phyloP scores from a whole-genome alignment of 441 rosid genomes.

The Omphalea diandra region DNA sequence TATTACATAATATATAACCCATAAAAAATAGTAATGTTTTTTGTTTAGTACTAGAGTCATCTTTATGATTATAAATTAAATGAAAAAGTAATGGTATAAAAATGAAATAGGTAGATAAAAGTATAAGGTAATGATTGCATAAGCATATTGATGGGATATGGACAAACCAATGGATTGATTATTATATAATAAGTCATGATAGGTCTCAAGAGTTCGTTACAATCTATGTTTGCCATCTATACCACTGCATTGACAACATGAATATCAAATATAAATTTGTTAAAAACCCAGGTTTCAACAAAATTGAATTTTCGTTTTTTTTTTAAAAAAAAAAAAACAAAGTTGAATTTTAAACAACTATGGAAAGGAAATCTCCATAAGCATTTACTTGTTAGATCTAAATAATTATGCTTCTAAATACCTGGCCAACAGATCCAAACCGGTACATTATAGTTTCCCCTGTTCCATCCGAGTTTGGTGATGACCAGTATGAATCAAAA shows the following conservation, averaged over 20 bases:
- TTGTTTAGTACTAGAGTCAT: too few relatives aligned
- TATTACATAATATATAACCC: too few relatives aligned
- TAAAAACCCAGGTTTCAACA: not conserved
- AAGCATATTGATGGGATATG: too few relatives aligned
- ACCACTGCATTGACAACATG: not conserved
- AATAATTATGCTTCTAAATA: slow-evolving; percentile 24
- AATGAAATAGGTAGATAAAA: too few relatives aligned
- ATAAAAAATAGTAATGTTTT: too few relatives aligned
- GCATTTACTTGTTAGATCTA: not conserved
- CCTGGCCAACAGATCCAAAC: slow-evolving; percentile 99
- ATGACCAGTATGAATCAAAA: slow-evolving; percentile 92
- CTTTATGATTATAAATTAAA: too few relatives aligned
- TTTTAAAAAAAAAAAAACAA: too few relatives aligned
- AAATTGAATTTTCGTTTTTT: too few relatives aligned
- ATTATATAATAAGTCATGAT: too few relatives aligned
- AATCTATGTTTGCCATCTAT: not conserved
- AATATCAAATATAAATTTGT: not conserved
- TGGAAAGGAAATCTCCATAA: not conserved
- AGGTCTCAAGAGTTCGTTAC: not conserved
- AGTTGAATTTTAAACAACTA: not conserved
- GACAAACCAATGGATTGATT: too few relatives aligned
- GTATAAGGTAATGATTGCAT: too few relatives aligned
- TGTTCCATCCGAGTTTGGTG: slow-evolving; percentile 84
- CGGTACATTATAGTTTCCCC: slow-evolving; percentile 84
- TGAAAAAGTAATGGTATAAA: too few relatives aligned